Evolutionary conservation across 2,329 filamentous ascomycete species (phyloP), one percentile per base, ranked within the genome.

Genomic region (Aspergillus latus): DNA sequence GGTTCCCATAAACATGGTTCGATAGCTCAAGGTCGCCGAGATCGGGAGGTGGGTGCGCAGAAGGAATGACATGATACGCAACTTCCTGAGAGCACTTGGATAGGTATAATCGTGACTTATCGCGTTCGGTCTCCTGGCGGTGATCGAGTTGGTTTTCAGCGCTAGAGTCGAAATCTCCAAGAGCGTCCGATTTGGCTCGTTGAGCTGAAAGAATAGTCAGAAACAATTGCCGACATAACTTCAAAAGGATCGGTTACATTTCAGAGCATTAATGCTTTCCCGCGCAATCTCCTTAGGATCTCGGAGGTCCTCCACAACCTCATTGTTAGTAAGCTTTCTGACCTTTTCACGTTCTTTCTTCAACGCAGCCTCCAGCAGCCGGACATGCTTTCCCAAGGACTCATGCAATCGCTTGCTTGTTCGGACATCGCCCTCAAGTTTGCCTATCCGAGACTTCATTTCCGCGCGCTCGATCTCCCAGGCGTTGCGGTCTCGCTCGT

Each of bases 401-500:
- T 92, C 92, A 67, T 96, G 92, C 56, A 92, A 85, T 59, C 90
- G 88, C 75, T 96, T 94, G 50, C 90, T 88, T 64, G 93, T 90
- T 62, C 92, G 84, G 32, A 88, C 85, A 64, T 96, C 90, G 53
- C 94, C 94, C 76, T 99, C 94, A 62, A 97, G 85, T 68, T 90
- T 89, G 50, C 93, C 93, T 77, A 99, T 97, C 69, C 95, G 88
- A 64, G 90, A 92, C 80, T 96, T 96, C 94, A 99, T 97, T 78
- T 99, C 94, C 68, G 96, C 94, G 71, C 92, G 88, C 76, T 99
- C 94, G 72, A 99, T 99, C 76, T 99, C 94, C 94, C 94, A 99
- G 37, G 92, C 88, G 77, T 99, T 99, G 67, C 94, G 87, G 72
- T 97, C 94, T 76, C 94, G 89, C 77, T 99, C 94, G 75, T 99